Evolutionary conservation across 805 yeast species (phyloP).

Genomic region (Starmerella powellii): DNA sequence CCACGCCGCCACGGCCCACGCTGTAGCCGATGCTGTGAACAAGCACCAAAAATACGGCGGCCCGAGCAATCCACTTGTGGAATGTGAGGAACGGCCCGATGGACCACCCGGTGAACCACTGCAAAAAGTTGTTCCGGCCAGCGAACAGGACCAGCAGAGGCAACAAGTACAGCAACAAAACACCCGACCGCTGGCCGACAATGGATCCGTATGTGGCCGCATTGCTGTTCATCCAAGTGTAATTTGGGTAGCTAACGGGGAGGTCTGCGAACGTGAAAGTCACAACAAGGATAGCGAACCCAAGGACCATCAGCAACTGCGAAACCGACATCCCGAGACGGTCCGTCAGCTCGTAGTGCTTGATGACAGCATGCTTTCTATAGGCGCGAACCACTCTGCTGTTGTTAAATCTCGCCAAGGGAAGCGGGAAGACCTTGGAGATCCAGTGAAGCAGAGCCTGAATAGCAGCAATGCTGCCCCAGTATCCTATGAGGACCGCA

Average conservation of each 20-base stretch:
- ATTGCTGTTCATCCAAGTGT: constrained; percentile 3
- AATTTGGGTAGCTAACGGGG: constrained; percentile 8
- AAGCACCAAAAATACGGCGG: constrained; percentile 20
- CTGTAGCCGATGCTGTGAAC: constrained; percentile 24
- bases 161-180: constrained; percentile 16
- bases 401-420: neutral
- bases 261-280: constrained; percentile 23
- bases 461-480: constrained; percentile 16
- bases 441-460: constrained; percentile 2
- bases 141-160: constrained; percentile 36
- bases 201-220: constrained; percentile 2
- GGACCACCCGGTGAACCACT: constrained; percentile 47
- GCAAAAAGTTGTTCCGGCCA: constrained; percentile 58
- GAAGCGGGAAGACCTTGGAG: constrained; percentile 3
- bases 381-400: neutral
- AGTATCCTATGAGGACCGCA: constrained; percentile 13
- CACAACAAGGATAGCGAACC: constrained; percentile 28
- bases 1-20: constrained; percentile 13
- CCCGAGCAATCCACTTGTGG: constrained; percentile 35
- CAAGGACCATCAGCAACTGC: constrained; percentile 30
- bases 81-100: constrained; percentile 45
- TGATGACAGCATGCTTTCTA: neutral
- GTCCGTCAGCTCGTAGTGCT: neutral
- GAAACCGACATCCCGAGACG: neutral
- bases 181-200: constrained; percentile 17